Evolutionary conservation across 208 protist genomes (phyloP).

Genomic region (Trypanosomatidae sp.): DNA sequence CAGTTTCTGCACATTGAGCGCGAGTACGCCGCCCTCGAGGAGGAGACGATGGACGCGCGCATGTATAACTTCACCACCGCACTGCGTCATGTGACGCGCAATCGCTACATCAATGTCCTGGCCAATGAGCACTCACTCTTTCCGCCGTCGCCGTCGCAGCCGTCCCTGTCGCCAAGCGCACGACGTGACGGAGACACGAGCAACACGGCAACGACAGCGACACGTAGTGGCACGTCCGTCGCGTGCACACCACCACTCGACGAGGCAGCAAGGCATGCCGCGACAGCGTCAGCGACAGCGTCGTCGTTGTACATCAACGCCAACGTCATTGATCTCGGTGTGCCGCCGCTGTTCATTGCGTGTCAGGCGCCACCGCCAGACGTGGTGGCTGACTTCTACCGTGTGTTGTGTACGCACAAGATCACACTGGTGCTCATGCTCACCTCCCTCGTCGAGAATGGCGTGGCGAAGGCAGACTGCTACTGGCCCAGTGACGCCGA

Average conservation of each 20-base stretch:
- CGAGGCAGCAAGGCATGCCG: not conserved
- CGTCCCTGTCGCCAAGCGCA: no score
- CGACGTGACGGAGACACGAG: no score
- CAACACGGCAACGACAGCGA: no score
- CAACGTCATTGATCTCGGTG: slow-evolving; percentile 16
- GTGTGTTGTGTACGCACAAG: slow-evolving; percentile 17
- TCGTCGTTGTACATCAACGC: slow-evolving; percentile 45
- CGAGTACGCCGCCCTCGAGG: slow-evolving; percentile 34
- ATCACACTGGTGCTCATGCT: slow-evolving; percentile 71
- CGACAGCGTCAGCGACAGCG: not conserved
- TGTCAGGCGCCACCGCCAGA: slow-evolving; percentile 60
- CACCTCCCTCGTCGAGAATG: slow-evolving; percentile 34
- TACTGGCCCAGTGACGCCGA: slow-evolving; percentile 50
- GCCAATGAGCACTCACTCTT: slow-evolving; percentile 72
- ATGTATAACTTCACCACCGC: slow-evolving; percentile 51
- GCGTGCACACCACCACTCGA: not conserved
- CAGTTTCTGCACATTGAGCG: slow-evolving; percentile 22
- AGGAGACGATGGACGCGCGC: slow-evolving; percentile 18
- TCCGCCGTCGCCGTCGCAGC: slow-evolving; percentile 12
- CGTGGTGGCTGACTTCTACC: slow-evolving; percentile 45
- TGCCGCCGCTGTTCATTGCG: slow-evolving; percentile 49
- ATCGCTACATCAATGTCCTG: slow-evolving; percentile 71
- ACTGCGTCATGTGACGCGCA: slow-evolving; percentile 21
- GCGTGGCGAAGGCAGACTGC: slow-evolving; percentile 52
- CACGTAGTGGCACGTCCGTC: no score